Evolutionary conservation across 306 rosid genomes (phyloP), one percentile per base, ranked within the genome.

Genomic region (Echinosophora koreensis): DNA sequence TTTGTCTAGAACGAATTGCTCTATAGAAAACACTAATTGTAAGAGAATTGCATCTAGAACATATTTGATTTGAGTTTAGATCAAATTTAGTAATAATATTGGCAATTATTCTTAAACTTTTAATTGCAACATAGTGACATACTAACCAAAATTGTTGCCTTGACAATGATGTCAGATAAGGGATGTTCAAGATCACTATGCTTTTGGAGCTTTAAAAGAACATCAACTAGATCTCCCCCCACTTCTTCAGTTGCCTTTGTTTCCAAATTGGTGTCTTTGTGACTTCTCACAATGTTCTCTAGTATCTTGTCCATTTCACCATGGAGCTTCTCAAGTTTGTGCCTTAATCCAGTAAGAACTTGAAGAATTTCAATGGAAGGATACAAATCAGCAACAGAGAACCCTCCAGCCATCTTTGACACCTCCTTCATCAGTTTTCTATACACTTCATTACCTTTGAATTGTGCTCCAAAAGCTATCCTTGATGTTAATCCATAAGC

Each of bases 351-450:
- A 7, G 69, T 73, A 34, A 83, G n/a, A 54, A 66, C 67, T 68
- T 42, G 69, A 59, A 83, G 86, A 8, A 41, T 49, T 42, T 32
- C 27, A 75, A 75, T 28, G 5, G 85, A 81, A 39, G 85, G 85
- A 52, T 37, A 81, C 2, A 81, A 37, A 41, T 83, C 83, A 66
- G 69, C 80, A 49, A 75, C 2, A 81, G 77, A 75, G 54, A 81
- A 75, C 56, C 81, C 81, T 50, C 22, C 58, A 11, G 17, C 52
- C 9, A 38, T 5, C 44, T 75, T 32, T 4, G 2, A 3, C 0
- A 42, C 69, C 2, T 78, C 80, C 41, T 67, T 74, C 72, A 66
- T 68, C 5, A 68, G 52, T 16, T 17, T 56, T 2, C 66, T 51
- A 16, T n/a, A 83, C 0, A 2, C 42, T 17, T 18, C 65, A 37